Evolutionary conservation across 495 filamentous ascomycete species (phyloP).

Genomic region (Penicillium ochrochloron): DNA sequence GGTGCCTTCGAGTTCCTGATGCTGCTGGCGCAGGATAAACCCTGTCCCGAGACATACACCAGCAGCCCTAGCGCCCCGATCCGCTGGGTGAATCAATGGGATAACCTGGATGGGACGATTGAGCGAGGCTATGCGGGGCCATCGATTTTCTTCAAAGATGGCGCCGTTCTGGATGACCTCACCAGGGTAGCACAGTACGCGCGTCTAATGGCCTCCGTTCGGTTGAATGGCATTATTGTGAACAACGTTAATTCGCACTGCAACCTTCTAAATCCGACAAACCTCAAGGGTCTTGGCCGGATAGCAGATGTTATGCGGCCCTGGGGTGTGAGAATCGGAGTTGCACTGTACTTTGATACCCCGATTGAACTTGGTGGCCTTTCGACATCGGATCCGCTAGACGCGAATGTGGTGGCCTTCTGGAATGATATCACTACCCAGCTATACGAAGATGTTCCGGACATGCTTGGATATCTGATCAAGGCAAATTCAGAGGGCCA

Average conservation of each 20-base stretch:
- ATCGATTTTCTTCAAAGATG: constrained; percentile 67
- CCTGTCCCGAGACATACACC: constrained; percentile 52
- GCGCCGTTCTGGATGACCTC: constrained; percentile 54
- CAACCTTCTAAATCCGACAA: constrained; percentile 54
- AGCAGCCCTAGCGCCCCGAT: constrained; percentile 62
- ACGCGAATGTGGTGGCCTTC: constrained; percentile 58
- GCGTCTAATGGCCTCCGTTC: constrained; percentile 65
- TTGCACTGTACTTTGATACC: constrained; percentile 68
- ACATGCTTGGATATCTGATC: constrained; percentile 67
- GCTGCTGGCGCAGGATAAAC: constrained; percentile 60
- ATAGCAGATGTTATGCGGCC: constrained; percentile 66
- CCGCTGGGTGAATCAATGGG: constrained; percentile 72
- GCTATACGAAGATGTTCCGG: constrained; percentile 62
- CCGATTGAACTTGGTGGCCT: constrained; percentile 60
- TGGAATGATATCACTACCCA: constrained; percentile 61
- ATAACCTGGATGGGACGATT: constrained; percentile 69
- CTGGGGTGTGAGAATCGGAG: constrained; percentile 65
- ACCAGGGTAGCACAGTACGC: constrained; percentile 63
- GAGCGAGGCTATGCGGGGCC: constrained; percentile 67
- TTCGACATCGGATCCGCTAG: constrained; percentile 64
- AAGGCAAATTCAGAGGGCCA: constrained; percentile 74
- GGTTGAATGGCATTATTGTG: constrained; percentile 66
- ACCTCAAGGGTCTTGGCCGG: constrained; percentile 61
- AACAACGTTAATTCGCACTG: constrained; percentile 74
- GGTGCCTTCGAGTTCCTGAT: constrained; percentile 70